Evolutionary conservation across 805 yeast genomes (phyloP).

Genomic region (Pichia kluyveri): DNA sequence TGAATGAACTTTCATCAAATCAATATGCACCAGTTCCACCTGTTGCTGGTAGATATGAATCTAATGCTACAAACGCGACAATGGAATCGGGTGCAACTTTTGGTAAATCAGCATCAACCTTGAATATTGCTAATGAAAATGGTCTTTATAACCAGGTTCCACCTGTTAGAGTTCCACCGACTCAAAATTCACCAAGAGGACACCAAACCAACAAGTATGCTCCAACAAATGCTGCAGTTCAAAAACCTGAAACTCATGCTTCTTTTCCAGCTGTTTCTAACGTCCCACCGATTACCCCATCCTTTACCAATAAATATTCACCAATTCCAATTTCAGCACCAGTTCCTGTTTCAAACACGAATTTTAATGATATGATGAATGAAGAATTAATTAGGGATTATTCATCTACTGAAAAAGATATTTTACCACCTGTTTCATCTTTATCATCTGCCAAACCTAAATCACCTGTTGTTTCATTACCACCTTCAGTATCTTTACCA

Average conservation of each 20-base stretch:
- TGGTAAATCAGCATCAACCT: background rate
- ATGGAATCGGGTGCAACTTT: background rate
- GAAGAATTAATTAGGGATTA: no score
- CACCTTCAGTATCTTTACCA: no score
- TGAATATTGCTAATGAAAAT: background rate
- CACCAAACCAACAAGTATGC: background rate
- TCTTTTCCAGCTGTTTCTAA: no score
- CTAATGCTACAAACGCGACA: background rate
- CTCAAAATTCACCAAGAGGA: background rate
- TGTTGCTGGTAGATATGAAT: background rate
- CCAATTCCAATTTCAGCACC: background rate
- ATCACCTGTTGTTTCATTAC: no score
- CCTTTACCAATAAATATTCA: background rate
- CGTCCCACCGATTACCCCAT: background rate
- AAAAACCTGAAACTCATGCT: no score
- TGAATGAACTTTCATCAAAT: background rate
- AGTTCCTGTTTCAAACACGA: background rate
- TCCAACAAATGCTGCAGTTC: no score
- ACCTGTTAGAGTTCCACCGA: background rate
- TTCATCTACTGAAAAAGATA: no score
- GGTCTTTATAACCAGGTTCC: background rate
- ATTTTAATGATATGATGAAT: no score
- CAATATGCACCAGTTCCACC: background rate
- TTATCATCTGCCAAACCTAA: no score
- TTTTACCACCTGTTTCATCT: no score